Percentiles rank a stretch among this genome's conserved stretches.
These are phyloP conservation scores for Crucibulum laeve DNA, from an alignment of 768 basidiomycete genomes.

Conservation along the genomic window DNA sequence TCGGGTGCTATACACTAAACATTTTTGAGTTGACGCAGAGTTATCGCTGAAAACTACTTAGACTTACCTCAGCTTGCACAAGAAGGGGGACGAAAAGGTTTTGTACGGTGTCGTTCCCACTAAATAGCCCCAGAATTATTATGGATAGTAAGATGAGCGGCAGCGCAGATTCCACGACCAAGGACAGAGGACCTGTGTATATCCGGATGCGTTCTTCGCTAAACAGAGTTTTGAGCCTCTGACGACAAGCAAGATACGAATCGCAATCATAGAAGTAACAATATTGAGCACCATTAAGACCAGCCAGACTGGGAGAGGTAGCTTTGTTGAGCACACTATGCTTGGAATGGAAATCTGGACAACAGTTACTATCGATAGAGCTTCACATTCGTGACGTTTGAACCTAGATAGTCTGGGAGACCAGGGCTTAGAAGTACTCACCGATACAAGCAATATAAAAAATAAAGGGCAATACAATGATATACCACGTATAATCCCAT, in stretches of 20 bases:
- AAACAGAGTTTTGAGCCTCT: conserved; percentile 13
- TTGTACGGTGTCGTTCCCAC: conserved; percentile 12
- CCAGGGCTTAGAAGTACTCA: conserved; percentile 7
- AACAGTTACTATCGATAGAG: conserved; percentile 23
- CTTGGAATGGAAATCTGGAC: conserved; percentile 23
- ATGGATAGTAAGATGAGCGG: conserved; percentile 29
- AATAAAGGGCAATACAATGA: conserved; percentile 13
- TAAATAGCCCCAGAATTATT: conserved; percentile 16
- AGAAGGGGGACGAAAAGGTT: conserved; percentile 19
- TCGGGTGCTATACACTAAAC: too few species aligned
- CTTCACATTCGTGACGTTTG: conserved; percentile 11
- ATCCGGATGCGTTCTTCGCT: conserved; percentile 18
- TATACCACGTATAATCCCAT: conserved; percentile 17
- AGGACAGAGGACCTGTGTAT: conserved; percentile 25
- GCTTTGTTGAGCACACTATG: conserved; percentile 19
- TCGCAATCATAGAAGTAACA: conserved; percentile 23
- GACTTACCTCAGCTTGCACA: conserved; percentile 17
- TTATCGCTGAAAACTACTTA: too few species aligned
- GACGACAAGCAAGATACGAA: conserved; percentile 25
- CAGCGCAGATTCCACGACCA: conserved; percentile 26
- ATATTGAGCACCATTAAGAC: conserved; percentile 26
- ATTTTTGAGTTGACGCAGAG: too few species aligned
- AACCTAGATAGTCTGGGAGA: background rate
- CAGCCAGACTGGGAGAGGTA: conserved; percentile 25
- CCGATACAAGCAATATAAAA: conserved; percentile 15